Evolutionary conservation across 2,329 filamentous ascomycete species (phyloP).

Genomic region (Colletotrichum sp.): DNA sequence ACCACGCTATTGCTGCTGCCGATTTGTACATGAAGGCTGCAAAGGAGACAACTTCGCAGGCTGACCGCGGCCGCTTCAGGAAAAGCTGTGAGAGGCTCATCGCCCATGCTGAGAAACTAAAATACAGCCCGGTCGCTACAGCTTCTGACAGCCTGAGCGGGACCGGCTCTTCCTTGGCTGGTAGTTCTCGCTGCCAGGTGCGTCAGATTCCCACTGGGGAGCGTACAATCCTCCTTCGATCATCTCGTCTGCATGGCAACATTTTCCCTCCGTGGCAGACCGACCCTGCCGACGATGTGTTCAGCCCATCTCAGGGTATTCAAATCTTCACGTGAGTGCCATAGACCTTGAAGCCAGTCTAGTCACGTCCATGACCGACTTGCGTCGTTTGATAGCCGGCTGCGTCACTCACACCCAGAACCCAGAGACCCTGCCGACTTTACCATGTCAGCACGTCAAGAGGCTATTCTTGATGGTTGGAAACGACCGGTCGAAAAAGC

Average conservation of each 20-base stretch:
- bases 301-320: slow-evolving; percentile 56
- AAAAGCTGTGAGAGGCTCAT: slow-evolving; percentile 74
- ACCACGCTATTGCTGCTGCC: slow-evolving; percentile 76
- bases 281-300: slow-evolving; percentile 65
- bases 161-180: background rate
- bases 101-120: slow-evolving; percentile 76
- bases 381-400: background rate
- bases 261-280: slow-evolving; percentile 86
- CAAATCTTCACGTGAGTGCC: slow-evolving; percentile 66
- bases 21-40: slow-evolving; percentile 84
- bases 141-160: slow-evolving; percentile 28
- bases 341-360: background rate
- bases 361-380: background rate
- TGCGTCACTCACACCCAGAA: background rate
- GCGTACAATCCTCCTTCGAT: slow-evolving; percentile 76
- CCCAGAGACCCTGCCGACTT: slow-evolving; percentile 73
- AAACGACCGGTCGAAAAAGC: slow-evolving; percentile 75
- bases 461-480: slow-evolving; percentile 82
- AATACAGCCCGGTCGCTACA: slow-evolving; percentile 38
- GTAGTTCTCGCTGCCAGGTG: slow-evolving; percentile 35
- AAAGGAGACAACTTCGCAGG: slow-evolving; percentile 60
- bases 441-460: slow-evolving; percentile 76
- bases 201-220: slow-evolving; percentile 72
- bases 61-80: slow-evolving; percentile 71
- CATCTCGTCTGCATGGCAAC: slow-evolving; percentile 81